Conservation (phyloP, 1,284 basidiomycete genomes). For the Heliocybe sulcata region DNA sequence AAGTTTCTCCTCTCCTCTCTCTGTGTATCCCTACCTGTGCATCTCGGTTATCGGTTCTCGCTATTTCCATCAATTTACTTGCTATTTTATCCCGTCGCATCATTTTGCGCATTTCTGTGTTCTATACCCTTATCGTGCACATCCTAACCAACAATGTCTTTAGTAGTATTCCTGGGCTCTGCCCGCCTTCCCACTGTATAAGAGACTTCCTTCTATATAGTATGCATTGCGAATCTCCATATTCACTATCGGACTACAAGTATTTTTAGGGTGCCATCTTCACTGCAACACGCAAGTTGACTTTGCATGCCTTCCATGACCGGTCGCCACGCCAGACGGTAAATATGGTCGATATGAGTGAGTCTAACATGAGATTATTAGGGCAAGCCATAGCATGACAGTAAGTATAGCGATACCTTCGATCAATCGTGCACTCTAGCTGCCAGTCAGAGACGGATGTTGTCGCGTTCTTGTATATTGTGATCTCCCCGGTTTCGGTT, state of each 20-base stretch:
- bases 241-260: conserved; percentile 40
- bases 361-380: conserved; percentile 28
- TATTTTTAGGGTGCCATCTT: conserved; percentile 77
- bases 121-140: conserved; percentile 64
- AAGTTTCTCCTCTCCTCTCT: conserved; percentile 39
- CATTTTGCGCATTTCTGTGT: conserved; percentile 33
- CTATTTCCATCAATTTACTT: conserved; percentile 25
- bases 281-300: conserved; percentile 54
- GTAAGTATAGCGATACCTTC: conserved; percentile 28
- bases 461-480: conserved; percentile 37
- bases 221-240: conserved; percentile 33
- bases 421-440: conserved; percentile 33
- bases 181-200: conserved; percentile 62
- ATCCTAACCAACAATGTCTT: conserved; percentile 53
- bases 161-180: conserved; percentile 46
- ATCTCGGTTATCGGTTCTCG: conserved; percentile 21
- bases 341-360: conserved; percentile 63
- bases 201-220: conserved; percentile 42
- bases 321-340: conserved; percentile 64
- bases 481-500: conserved; percentile 62
- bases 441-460: conserved; percentile 38
- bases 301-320: conserved; percentile 10
- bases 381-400: neutral
- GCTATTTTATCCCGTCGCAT: conserved; percentile 35
- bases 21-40: conserved; percentile 68